phyloP scores from a whole-genome alignment of 495 filamentous ascomycete species.

The Annulohypoxylon moriforme region DNA sequence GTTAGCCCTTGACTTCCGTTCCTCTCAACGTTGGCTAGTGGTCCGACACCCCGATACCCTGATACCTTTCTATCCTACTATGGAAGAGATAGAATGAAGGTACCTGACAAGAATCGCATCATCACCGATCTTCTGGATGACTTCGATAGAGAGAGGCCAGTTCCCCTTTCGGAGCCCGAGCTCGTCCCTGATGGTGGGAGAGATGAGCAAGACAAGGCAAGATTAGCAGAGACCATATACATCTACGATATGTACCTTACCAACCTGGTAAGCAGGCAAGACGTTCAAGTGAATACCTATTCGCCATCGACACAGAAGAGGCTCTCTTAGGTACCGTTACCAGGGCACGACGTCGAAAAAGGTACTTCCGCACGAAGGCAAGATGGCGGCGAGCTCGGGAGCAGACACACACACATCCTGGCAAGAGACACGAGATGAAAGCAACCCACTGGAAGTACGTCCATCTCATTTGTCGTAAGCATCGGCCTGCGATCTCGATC shows the following conservation, averaged over 20 bases:
- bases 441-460: conserved; percentile 34
- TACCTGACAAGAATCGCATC: conserved; percentile 38
- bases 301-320: conserved; percentile 19
- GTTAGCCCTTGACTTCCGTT: conserved; percentile 39
- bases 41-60: conserved; percentile 39
- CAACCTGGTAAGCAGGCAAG: conserved; percentile 29
- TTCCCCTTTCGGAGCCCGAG: conserved; percentile 17
- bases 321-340: conserved; percentile 14
- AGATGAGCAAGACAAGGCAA: background rate
- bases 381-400: conserved; percentile 39
- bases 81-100: conserved; percentile 9
- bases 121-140: conserved; percentile 23
- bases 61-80: background rate
- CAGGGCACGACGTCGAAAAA: conserved; percentile 31
- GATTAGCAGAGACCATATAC: background rate
- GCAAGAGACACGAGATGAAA: conserved; percentile 44
- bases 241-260: background rate
- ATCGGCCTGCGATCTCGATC: conserved; percentile 43
- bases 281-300: conserved; percentile 3
- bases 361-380: conserved; percentile 30
- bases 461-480: conserved; percentile 39
- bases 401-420: conserved; percentile 30
- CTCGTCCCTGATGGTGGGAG: background rate
- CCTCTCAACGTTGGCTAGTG: conserved; percentile 35
- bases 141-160: conserved; percentile 20